A percentile compares a stretch with the other conserved stretches of the same genome.
Evolutionary conservation across 2,329 filamentous ascomycete genomes (phyloP).

Genomic region (Trichocomaceae sp.): DNA sequence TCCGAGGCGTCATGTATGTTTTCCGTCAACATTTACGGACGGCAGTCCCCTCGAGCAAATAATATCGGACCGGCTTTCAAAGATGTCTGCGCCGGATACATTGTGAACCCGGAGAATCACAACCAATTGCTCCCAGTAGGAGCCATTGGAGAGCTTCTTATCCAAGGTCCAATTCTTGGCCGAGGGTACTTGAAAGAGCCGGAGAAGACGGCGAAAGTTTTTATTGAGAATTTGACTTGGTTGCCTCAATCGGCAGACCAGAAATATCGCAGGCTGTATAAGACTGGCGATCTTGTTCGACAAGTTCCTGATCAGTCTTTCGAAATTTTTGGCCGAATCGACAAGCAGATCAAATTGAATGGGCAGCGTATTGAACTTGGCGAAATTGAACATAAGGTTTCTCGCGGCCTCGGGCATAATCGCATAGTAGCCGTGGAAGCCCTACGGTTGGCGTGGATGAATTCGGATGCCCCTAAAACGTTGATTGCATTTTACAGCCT

Average conservation of each 20-base stretch:
- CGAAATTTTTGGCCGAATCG: constrained; percentile 27
- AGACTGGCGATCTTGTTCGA: constrained; percentile 25
- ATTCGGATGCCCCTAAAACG: too few species aligned
- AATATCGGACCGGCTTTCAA: constrained; percentile 37
- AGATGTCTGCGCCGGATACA: constrained; percentile 31
- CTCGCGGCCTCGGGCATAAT: too few species aligned
- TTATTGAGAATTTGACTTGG: constrained; percentile 34
- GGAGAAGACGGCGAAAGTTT: constrained; percentile 29
- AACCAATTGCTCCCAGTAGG: constrained; percentile 41
- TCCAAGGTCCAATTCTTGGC: constrained; percentile 36
- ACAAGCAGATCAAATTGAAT: constrained; percentile 36
- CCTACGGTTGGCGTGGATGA: too few species aligned
- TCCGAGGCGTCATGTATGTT: constrained; percentile 25
- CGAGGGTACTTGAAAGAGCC: constrained; percentile 41
- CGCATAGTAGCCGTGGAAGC: too few species aligned
- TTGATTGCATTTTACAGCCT: too few species aligned
- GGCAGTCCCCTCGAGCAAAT: too few species aligned
- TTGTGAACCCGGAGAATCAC: constrained; percentile 41
- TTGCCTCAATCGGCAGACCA: constrained; percentile 21
- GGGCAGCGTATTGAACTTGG: constrained; percentile 39
- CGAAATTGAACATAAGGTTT: constrained; percentile 35
- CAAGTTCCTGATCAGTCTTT: constrained; percentile 33
- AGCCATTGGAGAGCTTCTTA: constrained; percentile 32
- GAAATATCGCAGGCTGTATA: constrained; percentile 32
- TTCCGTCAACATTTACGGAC: constrained; percentile 15